phyloP scores from a whole-genome alignment of 495 filamentous ascomycete genomes.

The Trichoderma gamsii region DNA sequence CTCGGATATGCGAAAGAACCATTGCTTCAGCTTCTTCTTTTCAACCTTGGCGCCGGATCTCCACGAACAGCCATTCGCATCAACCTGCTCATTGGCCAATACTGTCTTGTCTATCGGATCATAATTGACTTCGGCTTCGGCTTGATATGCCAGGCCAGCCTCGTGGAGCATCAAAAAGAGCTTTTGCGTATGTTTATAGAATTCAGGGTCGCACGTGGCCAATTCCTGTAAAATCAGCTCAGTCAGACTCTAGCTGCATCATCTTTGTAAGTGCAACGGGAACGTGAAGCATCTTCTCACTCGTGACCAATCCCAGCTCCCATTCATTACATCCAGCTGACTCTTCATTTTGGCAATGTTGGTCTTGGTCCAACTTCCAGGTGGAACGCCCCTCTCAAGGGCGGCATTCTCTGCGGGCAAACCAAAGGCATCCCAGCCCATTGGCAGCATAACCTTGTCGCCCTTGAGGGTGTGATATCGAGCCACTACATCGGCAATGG shows the following conservation, averaged over 20 bases:
- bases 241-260: conserved; percentile 13
- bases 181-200: conserved; percentile 83
- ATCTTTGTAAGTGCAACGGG: background rate
- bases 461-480: conserved; percentile 73
- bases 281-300: conserved; percentile 42
- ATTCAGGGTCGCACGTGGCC: conserved; percentile 72
- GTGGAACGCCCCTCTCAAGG: conserved; percentile 77
- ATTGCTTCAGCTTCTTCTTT: conserved; percentile 73
- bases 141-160: conserved; percentile 69
- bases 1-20: conserved; percentile 80
- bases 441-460: conserved; percentile 71
- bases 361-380: conserved; percentile 66
- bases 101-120: conserved; percentile 87
- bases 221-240: conserved; percentile 54
- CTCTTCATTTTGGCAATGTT: conserved; percentile 83
- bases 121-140: conserved; percentile 77
- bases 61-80: conserved; percentile 78
- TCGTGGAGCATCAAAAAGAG: conserved; percentile 73
- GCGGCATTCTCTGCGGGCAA: conserved; percentile 89
- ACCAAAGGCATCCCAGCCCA: conserved; percentile 93
- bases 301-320: conserved; percentile 72
- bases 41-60: conserved; percentile 81
- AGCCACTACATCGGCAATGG: conserved; percentile 79
- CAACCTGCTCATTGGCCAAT: conserved; percentile 86
- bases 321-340: conserved; percentile 70